These are phyloP conservation scores for Nakataea oryzae DNA, from an alignment of 2,329 filamentous ascomycete genomes.

Conservation along the genomic window DNA sequence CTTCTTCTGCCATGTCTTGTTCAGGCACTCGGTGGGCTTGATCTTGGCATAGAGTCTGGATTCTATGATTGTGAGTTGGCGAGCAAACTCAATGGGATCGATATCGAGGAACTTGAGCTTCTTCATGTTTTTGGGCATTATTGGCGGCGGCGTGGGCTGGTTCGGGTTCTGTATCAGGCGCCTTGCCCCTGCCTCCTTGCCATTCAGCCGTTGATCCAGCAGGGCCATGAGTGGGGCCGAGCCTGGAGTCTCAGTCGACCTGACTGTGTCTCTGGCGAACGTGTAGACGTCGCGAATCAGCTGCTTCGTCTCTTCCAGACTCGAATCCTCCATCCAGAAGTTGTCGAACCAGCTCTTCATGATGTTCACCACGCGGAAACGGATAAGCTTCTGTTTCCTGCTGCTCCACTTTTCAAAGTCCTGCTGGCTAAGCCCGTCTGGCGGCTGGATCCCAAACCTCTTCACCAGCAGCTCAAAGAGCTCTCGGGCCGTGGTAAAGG, in stretches of 20 bases:
- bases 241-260: slow-evolving; percentile 85
- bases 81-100: slow-evolving; percentile 90
- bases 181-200: slow-evolving; percentile 79
- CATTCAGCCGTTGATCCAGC: slow-evolving; percentile 77
- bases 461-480: slow-evolving; percentile 88
- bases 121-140: slow-evolving; percentile 98
- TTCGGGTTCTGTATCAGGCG: slow-evolving; percentile 79
- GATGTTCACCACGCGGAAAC: slow-evolving; percentile 94
- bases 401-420: slow-evolving; percentile 87
- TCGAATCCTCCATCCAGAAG: slow-evolving; percentile 96
- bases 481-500: slow-evolving; percentile 83
- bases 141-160: slow-evolving; percentile 72
- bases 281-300: slow-evolving; percentile 81
- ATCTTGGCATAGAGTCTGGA: slow-evolving; percentile 92
- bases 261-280: slow-evolving; percentile 86
- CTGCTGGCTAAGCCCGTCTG: slow-evolving; percentile 61
- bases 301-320: slow-evolving; percentile 63
- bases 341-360: slow-evolving; percentile 97
- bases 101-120: slow-evolving; percentile 98
- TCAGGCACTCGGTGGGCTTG: slow-evolving; percentile 88
- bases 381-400: slow-evolving; percentile 89
- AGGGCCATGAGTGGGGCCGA: slow-evolving; percentile 75
- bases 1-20: slow-evolving; percentile 99
- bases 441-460: slow-evolving; percentile 86
- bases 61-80: slow-evolving; percentile 94